Conservation (phyloP, 176 grass and related monocot species). For the Juncus effusus region DNA sequence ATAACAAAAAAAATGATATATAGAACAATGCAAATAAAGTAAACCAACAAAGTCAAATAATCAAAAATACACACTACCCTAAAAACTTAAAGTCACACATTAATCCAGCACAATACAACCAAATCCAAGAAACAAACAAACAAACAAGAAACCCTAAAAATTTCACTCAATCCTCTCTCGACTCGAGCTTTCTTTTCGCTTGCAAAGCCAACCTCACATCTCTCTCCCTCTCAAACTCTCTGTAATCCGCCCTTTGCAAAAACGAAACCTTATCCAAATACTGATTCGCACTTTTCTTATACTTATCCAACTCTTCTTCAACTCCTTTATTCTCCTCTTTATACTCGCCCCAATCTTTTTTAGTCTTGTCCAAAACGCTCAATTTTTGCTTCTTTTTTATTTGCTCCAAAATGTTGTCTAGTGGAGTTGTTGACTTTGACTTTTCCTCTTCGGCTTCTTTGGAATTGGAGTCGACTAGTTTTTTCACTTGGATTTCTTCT, state of each 20-base stretch:
- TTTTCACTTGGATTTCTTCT: conserved; percentile 85
- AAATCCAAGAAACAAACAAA: neutral
- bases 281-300: conserved; percentile 98
- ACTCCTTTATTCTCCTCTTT: conserved; percentile 84
- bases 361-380: conserved; percentile 94
- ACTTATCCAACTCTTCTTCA: conserved; percentile 75
- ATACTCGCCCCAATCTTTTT: conserved; percentile 98
- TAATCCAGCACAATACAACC: neutral
- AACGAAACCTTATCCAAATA: conserved; percentile 91
- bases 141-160: too few species aligned
- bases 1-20: too few species aligned
- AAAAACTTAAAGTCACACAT: neutral
- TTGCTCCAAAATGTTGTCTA: conserved; percentile 72
- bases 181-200: conserved; percentile 56
- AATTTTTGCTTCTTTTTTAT: conserved; percentile 98
- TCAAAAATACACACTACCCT: conserved; percentile 1
- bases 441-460: conserved; percentile 91
- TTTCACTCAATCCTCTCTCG: conserved; percentile 40
- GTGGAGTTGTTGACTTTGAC: conserved; percentile 39
- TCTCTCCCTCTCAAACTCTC: conserved; percentile 93
- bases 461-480: conserved; percentile 82
- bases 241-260: conserved; percentile 72
- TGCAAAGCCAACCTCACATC: conserved; percentile 69
- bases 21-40: too few species aligned
- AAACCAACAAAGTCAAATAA: neutral